A percentile compares a stretch with the other conserved stretches of the same genome.
These are phyloP conservation scores for Neurospora hispaniola DNA, from an alignment of 495 filamentous ascomycete genomes.

Conservation along the genomic window DNA sequence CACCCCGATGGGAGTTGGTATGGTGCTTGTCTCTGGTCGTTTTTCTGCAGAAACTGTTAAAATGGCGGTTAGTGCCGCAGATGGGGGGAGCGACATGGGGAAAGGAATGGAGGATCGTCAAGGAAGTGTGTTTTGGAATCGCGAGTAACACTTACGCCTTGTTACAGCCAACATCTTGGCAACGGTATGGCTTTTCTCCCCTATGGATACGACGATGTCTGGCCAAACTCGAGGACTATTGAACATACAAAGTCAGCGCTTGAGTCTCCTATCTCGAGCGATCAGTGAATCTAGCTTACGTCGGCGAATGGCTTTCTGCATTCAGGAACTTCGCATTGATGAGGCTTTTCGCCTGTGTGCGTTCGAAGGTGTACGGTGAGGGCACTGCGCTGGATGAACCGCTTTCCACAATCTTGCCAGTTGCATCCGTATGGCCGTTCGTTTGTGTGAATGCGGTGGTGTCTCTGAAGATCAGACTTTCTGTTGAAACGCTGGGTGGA, in stretches of 20 bases:
- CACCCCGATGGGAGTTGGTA: conserved; percentile 55
- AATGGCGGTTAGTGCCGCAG: conserved; percentile 17
- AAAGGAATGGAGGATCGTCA: not conserved
- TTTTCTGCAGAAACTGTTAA: conserved; percentile 69
- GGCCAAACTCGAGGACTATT: conserved; percentile 75
- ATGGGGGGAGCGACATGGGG: conserved; percentile 7
- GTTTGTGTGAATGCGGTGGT: conserved; percentile 85
- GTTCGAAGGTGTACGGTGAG: conserved; percentile 79
- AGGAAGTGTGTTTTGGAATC: not conserved
- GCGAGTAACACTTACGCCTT: conserved; percentile 51
- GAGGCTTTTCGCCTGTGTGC: conserved; percentile 84
- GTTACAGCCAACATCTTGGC: conserved; percentile 63
- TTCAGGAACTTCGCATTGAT: conserved; percentile 67
- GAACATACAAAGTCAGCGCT: conserved; percentile 24
- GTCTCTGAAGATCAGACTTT: conserved; percentile 82
- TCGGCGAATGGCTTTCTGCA: conserved; percentile 83
- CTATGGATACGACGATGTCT: conserved; percentile 82
- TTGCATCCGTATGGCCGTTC: conserved; percentile 72
- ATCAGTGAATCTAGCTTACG: conserved; percentile 38
- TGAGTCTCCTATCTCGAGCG: not conserved
- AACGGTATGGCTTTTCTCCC: conserved; percentile 76
- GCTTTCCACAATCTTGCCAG: conserved; percentile 64
- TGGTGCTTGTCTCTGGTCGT: conserved; percentile 83
- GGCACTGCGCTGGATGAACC: conserved; percentile 84
- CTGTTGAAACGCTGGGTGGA: conserved; percentile 70